Evolutionary conservation across 805 yeast species (phyloP), one percentile per base, ranked within the genome.

Genomic region (Ogataea henricii): DNA sequence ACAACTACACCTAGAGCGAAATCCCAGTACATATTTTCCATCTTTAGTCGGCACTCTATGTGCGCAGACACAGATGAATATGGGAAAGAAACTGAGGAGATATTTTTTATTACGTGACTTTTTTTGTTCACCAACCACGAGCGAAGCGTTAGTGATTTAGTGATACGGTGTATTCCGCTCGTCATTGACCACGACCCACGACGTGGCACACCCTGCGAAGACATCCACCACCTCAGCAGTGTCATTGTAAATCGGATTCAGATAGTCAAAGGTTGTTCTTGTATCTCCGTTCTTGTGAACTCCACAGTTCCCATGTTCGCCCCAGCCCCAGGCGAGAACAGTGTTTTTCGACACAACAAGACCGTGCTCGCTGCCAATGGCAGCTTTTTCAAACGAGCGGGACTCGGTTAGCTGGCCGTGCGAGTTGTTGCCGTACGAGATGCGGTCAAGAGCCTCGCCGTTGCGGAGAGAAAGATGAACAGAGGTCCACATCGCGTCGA

Each of bases 301-400:
- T 0, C 96, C 96, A 67, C 98, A 92, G 62, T 92, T 92, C 0
- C 99, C 99, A 65, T 92, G 99, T 60, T 94, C 98, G 12, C 97
- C 97, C 99, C 99, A 92, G 0, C 99, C 99, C 98, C 98, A 94
- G 2, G 91, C 77, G 46, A 60, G 69, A 0, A 90, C 83, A 7
- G 47, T 42, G 33, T 65, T 56, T 13, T 62, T 53, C 1, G 38
- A 43, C 6, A 65, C 60, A 9, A 79, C 56, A 14, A 90, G 57
- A 0, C 94, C 95, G 65, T 92, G 99, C 61, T 92, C 98, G 64
- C 96, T 88, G 0, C 99, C 99, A 5, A 80, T 74, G 1, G 73
- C 70, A 45, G 17, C 17, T 10, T 23, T 14, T 17, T 23, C 40
- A 17, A 37, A n/a, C 21, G 32, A 9, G 4, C 3, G 10, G 13